phyloP scores from a whole-genome alignment of 2,329 filamentous ascomycete genomes.

The Penicillium nordicum region DNA sequence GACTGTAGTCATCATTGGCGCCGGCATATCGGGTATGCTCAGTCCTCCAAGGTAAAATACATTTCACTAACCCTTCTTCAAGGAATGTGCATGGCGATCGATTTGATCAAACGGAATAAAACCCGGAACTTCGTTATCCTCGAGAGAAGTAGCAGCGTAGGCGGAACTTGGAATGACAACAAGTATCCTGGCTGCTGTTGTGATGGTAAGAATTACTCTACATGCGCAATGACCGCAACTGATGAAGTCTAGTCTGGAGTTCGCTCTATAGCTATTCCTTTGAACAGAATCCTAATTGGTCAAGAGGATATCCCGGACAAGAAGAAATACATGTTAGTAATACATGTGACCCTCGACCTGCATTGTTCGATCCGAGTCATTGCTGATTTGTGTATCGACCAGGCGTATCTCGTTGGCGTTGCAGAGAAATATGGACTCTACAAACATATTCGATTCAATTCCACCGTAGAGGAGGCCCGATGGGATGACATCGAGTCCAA shows the following conservation, averaged over 20 bases:
- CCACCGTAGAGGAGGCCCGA: slow-evolving; percentile 49
- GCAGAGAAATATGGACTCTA: slow-evolving; percentile 55
- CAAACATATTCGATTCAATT: slow-evolving; percentile 58
- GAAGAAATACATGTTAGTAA: slow-evolving; percentile 54
- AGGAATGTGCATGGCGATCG: slow-evolving; percentile 57
- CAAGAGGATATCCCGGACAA: slow-evolving; percentile 57
- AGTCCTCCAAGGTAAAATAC: not conserved
- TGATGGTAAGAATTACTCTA: slow-evolving; percentile 37
- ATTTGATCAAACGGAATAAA: slow-evolving; percentile 46
- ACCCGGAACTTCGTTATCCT: slow-evolving; percentile 23
- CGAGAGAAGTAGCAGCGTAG: slow-evolving; percentile 20
- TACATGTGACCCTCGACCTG: not conserved
- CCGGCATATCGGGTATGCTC: slow-evolving; percentile 49
- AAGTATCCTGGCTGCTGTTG: slow-evolving; percentile 57
- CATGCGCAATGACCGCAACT: not conserved
- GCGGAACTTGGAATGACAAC: slow-evolving; percentile 42
- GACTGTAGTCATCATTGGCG: slow-evolving; percentile 57
- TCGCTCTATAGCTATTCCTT: slow-evolving; percentile 60
- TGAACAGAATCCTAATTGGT: slow-evolving; percentile 58
- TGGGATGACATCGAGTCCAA: slow-evolving; percentile 55
- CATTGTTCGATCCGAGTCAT: not conserved
- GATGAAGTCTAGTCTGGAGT: slow-evolving; percentile 44
- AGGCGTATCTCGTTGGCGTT: slow-evolving; percentile 52
- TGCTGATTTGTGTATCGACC: not conserved
- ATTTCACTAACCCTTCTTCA: not conserved